Evolutionary conservation across 495 filamentous ascomycete genomes (phyloP), one percentile per base, ranked within the genome.

Genomic region (Hyphodiscus hymeniophilus): DNA sequence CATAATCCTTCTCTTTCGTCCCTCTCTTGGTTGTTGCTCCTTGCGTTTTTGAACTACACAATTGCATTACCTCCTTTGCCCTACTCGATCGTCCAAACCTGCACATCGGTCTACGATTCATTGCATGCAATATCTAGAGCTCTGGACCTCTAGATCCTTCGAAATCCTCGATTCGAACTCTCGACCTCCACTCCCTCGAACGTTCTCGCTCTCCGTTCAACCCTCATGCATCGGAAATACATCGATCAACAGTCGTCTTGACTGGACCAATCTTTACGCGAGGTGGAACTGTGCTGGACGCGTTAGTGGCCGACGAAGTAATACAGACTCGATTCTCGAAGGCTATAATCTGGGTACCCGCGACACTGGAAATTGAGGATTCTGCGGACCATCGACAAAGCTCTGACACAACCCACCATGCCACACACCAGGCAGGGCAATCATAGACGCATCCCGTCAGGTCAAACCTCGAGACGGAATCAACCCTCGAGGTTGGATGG

Each of bases 31-130:
- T 41, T 17, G 33, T 45, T 38, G 42, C 21, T 47, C 26, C 12
- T 23, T 42, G 8, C 43, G 32, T 52, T 13, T 16, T 40, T 46
- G 32, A 42, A 41, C 6, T 17, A n/a, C 16, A 34, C 28, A 41
- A 23, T 38, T n/a, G 13, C 23, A 95, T 58, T 91, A 86, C 74
- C 62, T 97, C 89, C 6, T 86, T 94, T 0, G 76, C 84, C 26
- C 90, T 72, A 30, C 86, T 74, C 45, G 95, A 69, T 11, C 90
- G 75, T 59, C 69, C 43, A 12, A 45, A 18, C 31, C 38, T 16
- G 16, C 23, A 51, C 42, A 48, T 47, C 50, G 28, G 45, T 32
- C 41, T 42, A 33, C 42, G 5, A 24, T 47, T 47, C 38, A 42
- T 52, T 23, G 39, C 6, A 26, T 21, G 38, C n/a, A 30, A 38